Evolutionary conservation across 169 alveolate genomes (phyloP), one percentile per base, ranked within the genome.

Genomic region (Theileria parva): DNA sequence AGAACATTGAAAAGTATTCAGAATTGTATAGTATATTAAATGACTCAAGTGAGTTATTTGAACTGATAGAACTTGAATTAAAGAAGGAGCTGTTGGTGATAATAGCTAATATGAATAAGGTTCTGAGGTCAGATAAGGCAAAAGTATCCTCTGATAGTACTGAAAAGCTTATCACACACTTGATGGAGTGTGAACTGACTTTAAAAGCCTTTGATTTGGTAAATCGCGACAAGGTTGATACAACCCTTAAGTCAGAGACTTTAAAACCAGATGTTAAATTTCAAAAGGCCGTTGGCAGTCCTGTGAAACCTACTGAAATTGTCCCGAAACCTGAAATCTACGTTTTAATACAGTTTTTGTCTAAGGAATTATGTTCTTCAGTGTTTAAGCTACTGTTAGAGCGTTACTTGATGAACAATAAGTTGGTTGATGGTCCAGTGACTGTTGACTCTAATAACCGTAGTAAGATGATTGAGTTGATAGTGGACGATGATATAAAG

Each of bases 401-500:
- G 37, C 77, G 77, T n/a, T 28, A 25, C 17, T 60, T 73, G 13
- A 74, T 37, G 39, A 32, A 51, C 71, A 50, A 73, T 32, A 44
- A 59, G 27, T 37, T 80, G 7, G 73, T 71, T 30, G 77, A 66
- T 12, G 77, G 60, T 19, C 70, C 34, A 0, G 80, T 59, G 28
- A 71, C 28, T 32, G 65, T 75, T 30, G 60, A 37, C 57, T 44
- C 85, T 17, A 55, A 32, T 61, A 83, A 83, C 55, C 65, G 89
- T 11, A 30, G 44, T 21, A 57, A 76, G 12, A 48, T 83, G 23
- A 51, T 83, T n/a, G 89, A 83, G 39, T 15, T 70, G 11, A 77
- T 83, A 69, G 55, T 39, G 53, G 89, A 83, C 73, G 63, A 83
- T 25, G 89, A 83, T 60, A 63, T 83, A 19, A 77, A 83, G 77